Evolutionary conservation across 177 flowering plant species (phyloP), one percentile per base, ranked within the genome.

Genomic region (Vitis hybrid): DNA sequence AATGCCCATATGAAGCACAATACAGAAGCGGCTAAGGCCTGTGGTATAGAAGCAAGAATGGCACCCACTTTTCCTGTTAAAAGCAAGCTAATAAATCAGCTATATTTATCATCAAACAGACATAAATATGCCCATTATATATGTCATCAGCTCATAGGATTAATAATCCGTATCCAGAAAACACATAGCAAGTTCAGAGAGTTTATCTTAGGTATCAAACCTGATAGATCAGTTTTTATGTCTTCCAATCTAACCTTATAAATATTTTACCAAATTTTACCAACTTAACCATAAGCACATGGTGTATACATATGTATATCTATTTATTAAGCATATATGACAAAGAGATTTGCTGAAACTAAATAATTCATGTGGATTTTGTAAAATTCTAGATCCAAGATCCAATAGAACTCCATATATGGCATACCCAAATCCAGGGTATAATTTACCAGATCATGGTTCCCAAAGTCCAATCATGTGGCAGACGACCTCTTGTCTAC

Each of bases 31-130:
- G 97, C 97, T 85, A 94, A 80, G n/a, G 97, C 90, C 77, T 31
- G 86, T 5, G 98, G 98, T 71, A 94, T 90, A 8, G 98, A 94
- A 72, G 98, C 98, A 74, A 94, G 90, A 74, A 92, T 80, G 26
- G 94, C 98, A 52, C 98, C 98, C 10, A 92, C 76, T 87, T 94
- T 94, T 64, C 97, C 98, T 94, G 75, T 56, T 33, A 75, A 72
- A 62, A 13, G 57, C 10, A 57, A 70, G 51, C 10, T 10, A 52
- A 58, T 9, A 60, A 60, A 15, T 9, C 15, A 57, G 10, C 1
- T 12, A 67, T 62, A 55, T 33, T 3, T 11, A 57, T 15, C 53
- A 22, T 45, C 51, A 7, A 21, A 64, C 0, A 45, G 39, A 50
- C 48, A 59, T 45, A 48, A 21, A 49, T 6, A 65, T 19, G 10